These are phyloP conservation scores for Balansia obtecta DNA, from an alignment of 2,329 filamentous ascomycete species.

Conservation along the genomic window DNA sequence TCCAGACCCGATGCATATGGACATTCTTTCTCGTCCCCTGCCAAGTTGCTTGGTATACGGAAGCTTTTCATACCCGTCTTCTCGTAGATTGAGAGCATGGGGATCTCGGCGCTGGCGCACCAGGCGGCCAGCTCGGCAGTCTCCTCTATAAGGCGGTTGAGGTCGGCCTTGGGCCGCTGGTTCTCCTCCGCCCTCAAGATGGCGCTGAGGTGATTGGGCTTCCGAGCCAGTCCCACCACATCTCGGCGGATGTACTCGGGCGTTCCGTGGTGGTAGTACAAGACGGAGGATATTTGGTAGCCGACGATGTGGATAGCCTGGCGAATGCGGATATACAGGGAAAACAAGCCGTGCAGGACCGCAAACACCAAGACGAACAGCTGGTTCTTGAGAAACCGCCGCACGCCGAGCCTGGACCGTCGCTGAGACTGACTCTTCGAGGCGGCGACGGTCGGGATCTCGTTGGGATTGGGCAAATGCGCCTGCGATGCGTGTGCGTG, in stretches of 20 bases:
- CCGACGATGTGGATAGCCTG: conserved; percentile 67
- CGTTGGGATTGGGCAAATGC: conserved; percentile 23
- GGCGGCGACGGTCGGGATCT: conserved; percentile 15
- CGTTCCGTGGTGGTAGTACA: conserved; percentile 92
- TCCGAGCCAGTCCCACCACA: conserved; percentile 57
- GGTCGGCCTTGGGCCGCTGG: conserved; percentile 54
- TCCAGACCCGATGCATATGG: background rate
- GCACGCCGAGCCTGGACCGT: conserved; percentile 40
- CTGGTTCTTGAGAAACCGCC: conserved; percentile 48
- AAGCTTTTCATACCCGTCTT: conserved; percentile 53
- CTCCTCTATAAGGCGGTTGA: conserved; percentile 80
- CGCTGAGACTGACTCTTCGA: conserved; percentile 15
- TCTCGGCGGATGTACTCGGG: conserved; percentile 87
- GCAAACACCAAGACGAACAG: conserved; percentile 56
- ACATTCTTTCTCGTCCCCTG: background rate
- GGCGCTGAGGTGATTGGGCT: conserved; percentile 80
- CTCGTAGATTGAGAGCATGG: conserved; percentile 82
- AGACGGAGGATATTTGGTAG: conserved; percentile 66
- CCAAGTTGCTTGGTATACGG: background rate
- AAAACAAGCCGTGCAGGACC: conserved; percentile 70
- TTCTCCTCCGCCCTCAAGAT: conserved; percentile 66
- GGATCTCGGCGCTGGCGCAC: conserved; percentile 83
- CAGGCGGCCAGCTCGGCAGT: conserved; percentile 85
- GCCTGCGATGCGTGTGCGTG: conserved; percentile 16
- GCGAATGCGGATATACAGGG: conserved; percentile 72